Base-by-base conservation (phyloP, 805 yeast genomes). In the Monosporozyma unispora region DNA sequence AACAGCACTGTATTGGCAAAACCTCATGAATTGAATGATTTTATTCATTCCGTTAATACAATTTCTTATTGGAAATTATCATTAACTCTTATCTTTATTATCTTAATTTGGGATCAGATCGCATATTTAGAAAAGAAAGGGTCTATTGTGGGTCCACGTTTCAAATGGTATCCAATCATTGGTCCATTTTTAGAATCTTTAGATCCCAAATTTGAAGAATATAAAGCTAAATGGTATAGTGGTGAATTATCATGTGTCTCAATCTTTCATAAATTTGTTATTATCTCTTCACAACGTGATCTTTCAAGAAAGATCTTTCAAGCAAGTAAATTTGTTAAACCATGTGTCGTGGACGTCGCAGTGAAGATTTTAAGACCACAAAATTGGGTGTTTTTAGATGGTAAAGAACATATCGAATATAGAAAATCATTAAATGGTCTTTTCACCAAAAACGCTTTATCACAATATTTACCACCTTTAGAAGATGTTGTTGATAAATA, bases 311-410 rank as follows among this genome's bases (percentile, higher is more conserved):
- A 90, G 61, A 80, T 89, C 52, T 76, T 91, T 60, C 82, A 80
- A 62, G 81, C 95, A 18, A 95, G 96, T 38, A 76, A 80, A 45
- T 93, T 77, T 63, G 97, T 89, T 53, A 89, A 89, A 69, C 99
- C 99, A 5, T 93, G 99, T 72, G 96, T 93, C 52, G 99, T 93
- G 55, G 99, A 93, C 66, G 98, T 89, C 48, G 99, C 99, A 19
- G 76, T 82, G 54, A 93, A 93, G 70, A 87, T 93, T 57, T 74
- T 93, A 62, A 81, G 98, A 70, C 97, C 98, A 44, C 76, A 91
- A 44, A 93, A 91, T 74, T 93, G 99, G 99, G 99, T 93, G 35
- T 93, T 93, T 68, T 71, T 89, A 61, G 99, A 93, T 63, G 99
- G 99, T 58, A 89, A 89, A 71, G 95, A 82, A 31, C 99, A 93